Percentiles rank a stretch among this genome's conserved stretches.
Conservation (phyloP, 2,329 filamentous ascomycete species). For the Davidsoniella australis region DNA sequence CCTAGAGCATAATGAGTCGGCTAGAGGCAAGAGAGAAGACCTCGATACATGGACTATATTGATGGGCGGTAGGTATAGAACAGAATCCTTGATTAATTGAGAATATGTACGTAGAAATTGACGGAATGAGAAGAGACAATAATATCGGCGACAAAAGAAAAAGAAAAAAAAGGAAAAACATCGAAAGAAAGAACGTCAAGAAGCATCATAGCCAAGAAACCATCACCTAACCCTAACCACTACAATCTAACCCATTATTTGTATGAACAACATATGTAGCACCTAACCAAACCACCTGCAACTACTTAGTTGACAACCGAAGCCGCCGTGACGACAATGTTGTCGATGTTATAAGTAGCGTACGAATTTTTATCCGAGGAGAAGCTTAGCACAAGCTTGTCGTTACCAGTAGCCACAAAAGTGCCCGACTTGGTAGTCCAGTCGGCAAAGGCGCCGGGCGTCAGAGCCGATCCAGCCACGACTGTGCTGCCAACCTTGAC, state of each 20-base stretch:
- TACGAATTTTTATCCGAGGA: not conserved
- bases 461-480: not conserved
- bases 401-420: not conserved
- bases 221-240: not conserved
- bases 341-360: constrained; percentile 1
- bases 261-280: not conserved
- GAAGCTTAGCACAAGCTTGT: not conserved
- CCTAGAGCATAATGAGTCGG: no score
- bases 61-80: no score
- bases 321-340: not conserved
- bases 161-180: not conserved
- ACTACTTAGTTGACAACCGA: not conserved
- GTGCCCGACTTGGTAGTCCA: not conserved
- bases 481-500: not conserved
- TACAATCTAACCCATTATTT: not conserved
- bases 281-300: not conserved
- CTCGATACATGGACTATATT: no score
- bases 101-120: no score
- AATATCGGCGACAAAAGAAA: not conserved
- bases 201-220: no score
- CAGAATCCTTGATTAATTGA: no score
- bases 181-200: no score
- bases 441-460: not conserved
- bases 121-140: not conserved
- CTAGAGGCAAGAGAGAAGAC: no score